phyloP scores from a whole-genome alignment of 257 asterid genomes.

The Thymus mandschuricus region DNA sequence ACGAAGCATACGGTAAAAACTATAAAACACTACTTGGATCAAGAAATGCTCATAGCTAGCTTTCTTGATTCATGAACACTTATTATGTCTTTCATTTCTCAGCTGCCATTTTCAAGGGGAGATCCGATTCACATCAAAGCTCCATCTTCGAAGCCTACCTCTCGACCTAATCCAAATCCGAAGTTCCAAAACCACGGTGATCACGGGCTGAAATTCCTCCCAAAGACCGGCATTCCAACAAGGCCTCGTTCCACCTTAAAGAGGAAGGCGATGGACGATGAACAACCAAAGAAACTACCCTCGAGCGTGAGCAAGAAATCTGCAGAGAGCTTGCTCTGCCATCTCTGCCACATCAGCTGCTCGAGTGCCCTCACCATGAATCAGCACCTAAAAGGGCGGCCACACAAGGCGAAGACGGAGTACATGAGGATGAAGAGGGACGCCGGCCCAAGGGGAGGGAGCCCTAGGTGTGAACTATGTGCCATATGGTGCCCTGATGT shows the following conservation, averaged over 20 bases:
- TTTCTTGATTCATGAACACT: neutral
- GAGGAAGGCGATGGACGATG: slow-evolving; percentile 27
- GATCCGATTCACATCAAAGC: neutral
- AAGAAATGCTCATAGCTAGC: neutral
- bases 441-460: neutral
- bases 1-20: neutral
- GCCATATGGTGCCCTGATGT: slow-evolving; percentile 49
- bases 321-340: slow-evolving; percentile 35
- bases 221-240: neutral
- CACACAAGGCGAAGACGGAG: slow-evolving; percentile 54
- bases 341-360: slow-evolving; percentile 51
- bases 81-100: neutral
- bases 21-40: too few species aligned
- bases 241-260: slow-evolving; percentile 29
- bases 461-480: slow-evolving; percentile 48
- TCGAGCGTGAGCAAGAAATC: slow-evolving; percentile 5
- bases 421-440: slow-evolving; percentile 25
- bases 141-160: slow-evolving; percentile 4
- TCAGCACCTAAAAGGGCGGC: slow-evolving; percentile 54
- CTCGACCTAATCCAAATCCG: neutral
- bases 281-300: neutral
- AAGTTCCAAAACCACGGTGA: neutral
- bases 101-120: slow-evolving; percentile 21
- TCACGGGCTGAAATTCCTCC: neutral
- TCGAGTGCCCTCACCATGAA: slow-evolving; percentile 32